Evolutionary conservation across 1,284 basidiomycete species (phyloP), one percentile per base, ranked within the genome.

Genomic region (Ceraceosorus bombacis): DNA sequence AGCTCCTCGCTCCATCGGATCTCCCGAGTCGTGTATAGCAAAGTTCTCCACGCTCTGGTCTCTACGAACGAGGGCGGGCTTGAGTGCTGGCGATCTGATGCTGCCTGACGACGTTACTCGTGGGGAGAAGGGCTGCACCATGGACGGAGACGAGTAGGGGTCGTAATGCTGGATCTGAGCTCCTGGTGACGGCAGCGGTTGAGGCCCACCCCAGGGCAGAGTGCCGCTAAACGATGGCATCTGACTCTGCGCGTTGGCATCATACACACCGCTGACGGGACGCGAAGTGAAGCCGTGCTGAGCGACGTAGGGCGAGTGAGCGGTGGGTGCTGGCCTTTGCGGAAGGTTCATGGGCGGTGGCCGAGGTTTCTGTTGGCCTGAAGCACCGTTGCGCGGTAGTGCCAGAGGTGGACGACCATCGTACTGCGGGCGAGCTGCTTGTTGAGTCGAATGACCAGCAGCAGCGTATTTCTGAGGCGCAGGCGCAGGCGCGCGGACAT

Each of bases 41-140:
- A 62, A 59, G 59, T 62, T 62, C 56, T 62, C 60, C 2, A 54
- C 51, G 36, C 57, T 59, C 10, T 41, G 41, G 10, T 61, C 60
- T 41, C 59, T 51, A 6, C 60, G 60, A 13, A 60, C 43, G 9
- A 62, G 50, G 13, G 60, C 49, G 4, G 60, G 60, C 50, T 62
- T 62, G 53, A 62, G 60, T 15, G 41, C 48, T 9, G 60, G 57
- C 13, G 60, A 62, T 50, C 54, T 58, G 49, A 59, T 50, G 43
- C 39, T 43, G 39, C 56, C 59, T n/a, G 17, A 43, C 9, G 60
- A 58, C 1, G 50, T 55, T 51, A 54, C 52, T 39, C 49, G 51
- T n/a, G 60, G 60, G 17, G 57, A 54, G 49, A 59, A 61, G 10
- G 59, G 59, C 43, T 48, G 41, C 15, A 62, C 56, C 51, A 60